These are phyloP conservation scores for Mucor saturninus DNA, from an alignment of 371 early-diverging fungal species.

Conservation along the genomic window DNA sequence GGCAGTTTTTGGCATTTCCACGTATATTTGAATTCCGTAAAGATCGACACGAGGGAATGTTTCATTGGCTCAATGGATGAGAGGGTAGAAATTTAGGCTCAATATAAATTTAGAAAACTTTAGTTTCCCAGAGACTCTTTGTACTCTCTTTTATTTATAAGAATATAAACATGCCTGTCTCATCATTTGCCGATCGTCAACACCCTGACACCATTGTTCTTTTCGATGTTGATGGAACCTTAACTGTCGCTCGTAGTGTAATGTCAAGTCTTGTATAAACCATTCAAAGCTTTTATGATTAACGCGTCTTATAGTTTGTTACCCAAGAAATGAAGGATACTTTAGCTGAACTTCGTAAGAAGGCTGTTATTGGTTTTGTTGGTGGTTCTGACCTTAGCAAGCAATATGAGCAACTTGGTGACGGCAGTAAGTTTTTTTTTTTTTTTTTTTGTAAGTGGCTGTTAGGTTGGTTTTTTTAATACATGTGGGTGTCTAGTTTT, in stretches of 20 bases:
- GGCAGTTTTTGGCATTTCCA: no score
- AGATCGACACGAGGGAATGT: neutral
- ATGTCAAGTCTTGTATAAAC: neutral
- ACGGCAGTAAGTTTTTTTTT: conserved; percentile 57
- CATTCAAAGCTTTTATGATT: neutral
- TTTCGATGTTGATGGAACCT: conserved; percentile 99
- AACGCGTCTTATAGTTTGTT: conserved; percentile 45
- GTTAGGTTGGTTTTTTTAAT: no score
- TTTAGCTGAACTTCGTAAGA: conserved; percentile 84
- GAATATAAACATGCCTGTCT: conserved; percentile 27
- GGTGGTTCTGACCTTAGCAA: conserved; percentile 98
- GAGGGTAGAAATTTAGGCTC: no score
- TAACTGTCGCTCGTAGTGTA: conserved; percentile 95
- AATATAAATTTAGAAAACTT: neutral
- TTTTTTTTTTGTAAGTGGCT: neutral
- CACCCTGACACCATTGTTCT: conserved; percentile 88
- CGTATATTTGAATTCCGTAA: no score
- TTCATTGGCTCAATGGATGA: neutral
- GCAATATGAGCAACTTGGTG: conserved; percentile 98
- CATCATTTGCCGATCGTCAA: conserved; percentile 61
- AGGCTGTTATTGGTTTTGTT: conserved; percentile 97
- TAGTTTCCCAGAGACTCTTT: neutral
- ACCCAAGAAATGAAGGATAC: conserved; percentile 83
- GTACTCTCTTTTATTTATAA: neutral
- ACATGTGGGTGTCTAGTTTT: conserved; percentile 48